Percentiles rank a stretch among this genome's conserved stretches.
Evolutionary conservation across 140 eudicot species (phyloP).

Genomic region (Cichorium intybus): DNA sequence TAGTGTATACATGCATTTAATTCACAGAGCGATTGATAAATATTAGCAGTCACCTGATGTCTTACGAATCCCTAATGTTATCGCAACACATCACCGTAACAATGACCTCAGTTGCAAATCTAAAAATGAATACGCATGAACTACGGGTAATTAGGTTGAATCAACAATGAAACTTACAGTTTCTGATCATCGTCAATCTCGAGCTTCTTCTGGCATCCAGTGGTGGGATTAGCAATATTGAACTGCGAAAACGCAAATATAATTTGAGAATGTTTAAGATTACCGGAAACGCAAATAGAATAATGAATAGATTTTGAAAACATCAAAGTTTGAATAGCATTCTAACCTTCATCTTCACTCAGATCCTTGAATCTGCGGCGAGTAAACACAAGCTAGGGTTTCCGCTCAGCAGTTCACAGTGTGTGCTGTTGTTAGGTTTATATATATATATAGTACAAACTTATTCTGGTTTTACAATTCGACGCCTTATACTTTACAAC

Average conservation of each 20-base stretch:
- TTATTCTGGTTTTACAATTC: neutral
- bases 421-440: neutral
- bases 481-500: neutral
- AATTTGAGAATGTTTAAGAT: neutral
- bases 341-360: constrained; percentile 25
- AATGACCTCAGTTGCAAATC: neutral
- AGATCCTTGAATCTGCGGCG: constrained; percentile 30
- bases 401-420: constrained; percentile 10
- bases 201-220: constrained; percentile 76
- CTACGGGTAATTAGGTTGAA: neutral
- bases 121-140: neutral
- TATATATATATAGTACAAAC: neutral
- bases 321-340: too few relatives aligned
- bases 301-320: neutral
- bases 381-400: constrained; percentile 24
- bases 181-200: constrained; percentile 69
- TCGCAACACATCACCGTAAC: neutral
- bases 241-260: constrained; percentile 25
- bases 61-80: neutral
- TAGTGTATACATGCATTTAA: neutral
- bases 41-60: neutral
- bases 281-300: neutral
- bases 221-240: constrained; percentile 62
- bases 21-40: neutral
- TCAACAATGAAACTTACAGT: constrained; percentile 33